Evolutionary conservation across 23 red algal genomes (phyloP).

Genomic region (Agarophyton chilense): DNA sequence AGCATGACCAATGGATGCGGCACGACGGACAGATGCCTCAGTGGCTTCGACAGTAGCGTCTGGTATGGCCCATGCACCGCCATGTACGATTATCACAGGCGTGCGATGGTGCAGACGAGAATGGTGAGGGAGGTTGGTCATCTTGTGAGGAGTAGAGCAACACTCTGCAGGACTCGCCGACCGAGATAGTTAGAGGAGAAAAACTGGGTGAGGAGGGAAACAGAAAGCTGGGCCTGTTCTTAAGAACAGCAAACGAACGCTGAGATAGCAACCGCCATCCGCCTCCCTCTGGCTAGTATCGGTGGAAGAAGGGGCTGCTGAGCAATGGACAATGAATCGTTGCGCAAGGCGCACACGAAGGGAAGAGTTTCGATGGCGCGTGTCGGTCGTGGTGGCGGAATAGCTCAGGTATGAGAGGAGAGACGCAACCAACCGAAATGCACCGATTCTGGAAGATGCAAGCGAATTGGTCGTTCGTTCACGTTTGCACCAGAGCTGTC

Average conservation of each 20-base stretch:
- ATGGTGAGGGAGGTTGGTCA: background rate
- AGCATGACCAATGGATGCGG: conserved; percentile 45
- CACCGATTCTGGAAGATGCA: background rate
- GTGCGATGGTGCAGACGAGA: conserved; percentile 2
- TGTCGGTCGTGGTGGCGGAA: background rate
- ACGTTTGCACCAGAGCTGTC: background rate
- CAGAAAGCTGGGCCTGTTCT: background rate
- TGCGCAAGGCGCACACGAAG: background rate
- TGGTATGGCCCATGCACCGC: conserved; percentile 86
- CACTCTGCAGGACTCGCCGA: background rate
- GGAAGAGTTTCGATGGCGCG: background rate
- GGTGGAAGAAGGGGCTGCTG: conserved; percentile 14
- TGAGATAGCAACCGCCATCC: too few relatives aligned
- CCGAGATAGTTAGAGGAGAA: background rate
- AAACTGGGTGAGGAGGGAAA: background rate
- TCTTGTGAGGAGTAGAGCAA: background rate
- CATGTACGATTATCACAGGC: conserved; percentile 71
- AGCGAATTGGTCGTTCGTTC: background rate
- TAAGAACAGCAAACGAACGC: background rate
- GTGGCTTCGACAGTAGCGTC: conserved; percentile 38
- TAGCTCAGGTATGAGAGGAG: background rate
- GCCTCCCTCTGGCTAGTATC: background rate
- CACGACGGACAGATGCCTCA: conserved; percentile 46
- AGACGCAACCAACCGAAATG: conserved; percentile 16
- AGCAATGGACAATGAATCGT: background rate